A percentile compares a stretch with the other conserved stretches of the same genome.
phyloP scores from a whole-genome alignment of 306 rosid genomes.

The Benincasa hispida region DNA sequence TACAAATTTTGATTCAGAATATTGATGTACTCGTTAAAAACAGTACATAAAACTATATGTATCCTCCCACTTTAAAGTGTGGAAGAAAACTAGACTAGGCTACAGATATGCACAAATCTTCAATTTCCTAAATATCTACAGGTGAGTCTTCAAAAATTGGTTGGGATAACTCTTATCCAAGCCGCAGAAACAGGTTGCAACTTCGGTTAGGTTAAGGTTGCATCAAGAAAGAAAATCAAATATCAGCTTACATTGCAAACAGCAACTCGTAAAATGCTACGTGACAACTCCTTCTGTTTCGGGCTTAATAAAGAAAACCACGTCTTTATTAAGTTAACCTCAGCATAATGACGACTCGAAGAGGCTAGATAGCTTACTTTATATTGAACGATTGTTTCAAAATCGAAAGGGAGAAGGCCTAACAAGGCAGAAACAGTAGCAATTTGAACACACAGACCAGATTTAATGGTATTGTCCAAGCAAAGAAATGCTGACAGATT shows the following conservation, averaged over 20 bases:
- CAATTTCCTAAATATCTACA: neutral
- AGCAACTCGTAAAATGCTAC: slow-evolving; percentile 21
- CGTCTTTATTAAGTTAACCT: slow-evolving; percentile 27
- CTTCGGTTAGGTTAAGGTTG: neutral
- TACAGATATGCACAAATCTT: neutral
- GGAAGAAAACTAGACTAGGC: neutral
- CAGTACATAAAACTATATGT: neutral
- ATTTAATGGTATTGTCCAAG: slow-evolving; percentile 16
- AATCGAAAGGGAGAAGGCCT: slow-evolving; percentile 43
- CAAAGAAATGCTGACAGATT: slow-evolving; percentile 32
- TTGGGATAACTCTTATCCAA: neutral
- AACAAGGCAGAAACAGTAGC: slow-evolving; percentile 41
- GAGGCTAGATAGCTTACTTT: slow-evolving; percentile 11
- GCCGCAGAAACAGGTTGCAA: neutral
- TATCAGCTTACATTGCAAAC: slow-evolving; percentile 2
- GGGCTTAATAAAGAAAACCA: slow-evolving; percentile 53
- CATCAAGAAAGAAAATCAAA: neutral
- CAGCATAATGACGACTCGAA: slow-evolving; percentile 21
- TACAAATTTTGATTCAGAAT: neutral
- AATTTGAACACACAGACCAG: slow-evolving; percentile 35
- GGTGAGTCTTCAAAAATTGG: slow-evolving; percentile 2
- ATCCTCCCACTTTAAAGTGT: neutral
- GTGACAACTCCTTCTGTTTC: slow-evolving; percentile 40
- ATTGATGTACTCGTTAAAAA: neutral
- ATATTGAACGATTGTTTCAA: slow-evolving; percentile 36